These are phyloP conservation scores for Pleurotus tuoliensis DNA, from an alignment of 768 basidiomycete species.

Conservation along the genomic window DNA sequence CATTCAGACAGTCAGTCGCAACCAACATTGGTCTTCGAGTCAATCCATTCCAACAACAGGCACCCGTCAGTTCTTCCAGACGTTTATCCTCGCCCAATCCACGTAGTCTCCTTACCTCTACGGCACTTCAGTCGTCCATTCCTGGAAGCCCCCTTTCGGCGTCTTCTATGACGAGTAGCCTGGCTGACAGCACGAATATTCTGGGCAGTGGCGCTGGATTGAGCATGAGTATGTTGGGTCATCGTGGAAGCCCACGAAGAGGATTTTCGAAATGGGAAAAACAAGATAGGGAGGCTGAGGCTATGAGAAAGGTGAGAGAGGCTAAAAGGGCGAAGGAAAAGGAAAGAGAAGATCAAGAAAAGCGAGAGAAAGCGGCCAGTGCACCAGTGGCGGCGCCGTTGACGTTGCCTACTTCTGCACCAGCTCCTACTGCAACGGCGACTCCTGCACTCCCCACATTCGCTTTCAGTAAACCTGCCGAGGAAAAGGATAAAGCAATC, in stretches of 20 bases:
- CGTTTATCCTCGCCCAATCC: neutral
- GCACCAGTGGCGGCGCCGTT: neutral
- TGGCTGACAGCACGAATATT: slow-evolving; percentile 55
- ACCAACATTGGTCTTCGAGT: slow-evolving; percentile 38
- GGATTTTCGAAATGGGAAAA: slow-evolving; percentile 82
- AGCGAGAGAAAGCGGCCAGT: slow-evolving; percentile 19
- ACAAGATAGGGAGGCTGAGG: slow-evolving; percentile 77
- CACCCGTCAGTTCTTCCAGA: neutral
- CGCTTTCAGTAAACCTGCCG: slow-evolving; percentile 1
- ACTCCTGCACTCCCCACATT: neutral
- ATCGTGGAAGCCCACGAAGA: slow-evolving; percentile 12
- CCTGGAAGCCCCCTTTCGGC: slow-evolving; percentile 5
- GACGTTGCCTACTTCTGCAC: slow-evolving; percentile 14
- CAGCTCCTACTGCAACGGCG: slow-evolving; percentile 8
- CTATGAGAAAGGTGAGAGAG: slow-evolving; percentile 67
- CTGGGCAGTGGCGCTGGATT: slow-evolving; percentile 6
- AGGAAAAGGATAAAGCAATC: neutral
- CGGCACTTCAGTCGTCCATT: slow-evolving; percentile 18
- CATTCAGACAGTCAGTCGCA: slow-evolving; percentile 46
- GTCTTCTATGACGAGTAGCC: slow-evolving; percentile 13
- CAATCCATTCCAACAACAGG: slow-evolving; percentile 43
- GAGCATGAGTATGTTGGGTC: slow-evolving; percentile 2
- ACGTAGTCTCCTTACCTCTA: neutral
- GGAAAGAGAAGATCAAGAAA: slow-evolving; percentile 27
- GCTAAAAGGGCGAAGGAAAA: slow-evolving; percentile 38